Conservation (phyloP, 169 alveolate species). For the Toxoplasma gondii region DNA sequence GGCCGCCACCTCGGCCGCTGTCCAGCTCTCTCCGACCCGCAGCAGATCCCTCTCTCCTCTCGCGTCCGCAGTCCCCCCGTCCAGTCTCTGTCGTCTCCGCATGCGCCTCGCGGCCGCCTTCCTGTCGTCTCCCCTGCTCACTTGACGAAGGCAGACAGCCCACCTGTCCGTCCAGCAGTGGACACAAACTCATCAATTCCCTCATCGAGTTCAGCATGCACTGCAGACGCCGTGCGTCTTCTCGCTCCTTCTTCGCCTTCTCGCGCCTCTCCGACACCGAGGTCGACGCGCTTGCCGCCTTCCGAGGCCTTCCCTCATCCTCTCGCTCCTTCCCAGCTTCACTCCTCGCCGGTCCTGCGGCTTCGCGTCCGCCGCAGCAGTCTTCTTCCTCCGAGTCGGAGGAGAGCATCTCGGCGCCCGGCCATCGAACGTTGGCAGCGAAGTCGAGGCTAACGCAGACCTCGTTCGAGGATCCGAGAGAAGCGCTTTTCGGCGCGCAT, state of each 20-base stretch:
- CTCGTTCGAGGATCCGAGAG: not conserved
- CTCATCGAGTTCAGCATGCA: not conserved
- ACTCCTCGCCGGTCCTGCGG: too few species aligned
- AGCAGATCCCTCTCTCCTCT: not conserved
- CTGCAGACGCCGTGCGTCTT: not conserved
- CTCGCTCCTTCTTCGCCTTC: not conserved
- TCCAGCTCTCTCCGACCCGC: not conserved
- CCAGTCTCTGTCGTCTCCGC: not conserved
- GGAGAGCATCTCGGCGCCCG: not conserved
- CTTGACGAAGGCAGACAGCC: not conserved
- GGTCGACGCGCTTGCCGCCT: not conserved
- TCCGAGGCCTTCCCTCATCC: not conserved
- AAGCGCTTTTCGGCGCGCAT: not conserved
- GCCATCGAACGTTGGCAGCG: slow-evolving; percentile 37
- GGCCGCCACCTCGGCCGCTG: too few species aligned
- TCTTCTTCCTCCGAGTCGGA: slow-evolving; percentile 32
- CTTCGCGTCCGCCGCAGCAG: not conserved
- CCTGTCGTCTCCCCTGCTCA: not conserved
- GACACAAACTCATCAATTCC: not conserved
- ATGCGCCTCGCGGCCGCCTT: not conserved
- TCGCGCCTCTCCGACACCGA: not conserved
- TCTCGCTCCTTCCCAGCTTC: not conserved
- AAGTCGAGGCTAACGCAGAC: slow-evolving; percentile 17
- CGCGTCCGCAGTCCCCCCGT: not conserved
- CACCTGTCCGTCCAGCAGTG: not conserved